Base-by-base conservation (phyloP, 148 eudicot genomes). In the Rhododendron ovatum region DNA sequence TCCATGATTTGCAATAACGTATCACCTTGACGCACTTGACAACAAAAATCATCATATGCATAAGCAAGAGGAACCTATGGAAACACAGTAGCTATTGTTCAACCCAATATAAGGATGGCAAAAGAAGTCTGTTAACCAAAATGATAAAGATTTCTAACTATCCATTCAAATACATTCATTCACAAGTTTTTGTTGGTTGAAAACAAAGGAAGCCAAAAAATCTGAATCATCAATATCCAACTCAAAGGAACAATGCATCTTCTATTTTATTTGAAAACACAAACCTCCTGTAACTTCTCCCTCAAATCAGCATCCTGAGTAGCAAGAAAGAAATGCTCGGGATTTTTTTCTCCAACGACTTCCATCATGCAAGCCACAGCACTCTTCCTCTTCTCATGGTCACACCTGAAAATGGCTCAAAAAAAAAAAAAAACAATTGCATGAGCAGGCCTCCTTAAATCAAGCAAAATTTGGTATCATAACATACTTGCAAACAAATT, bases 251-350 rank as follows among this genome's bases (percentile, higher is more conserved):
- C n/a, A 30, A 30, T 5, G 48, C 47, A 35, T 41, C 3, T 35
- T 17, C 39, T 39, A 37, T 75, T 11, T 8, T 7, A 37, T 37
- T 39, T 0, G 5, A 75, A 75, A 75, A 81, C 17, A 77, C 47
- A 51, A 87, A 96, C 99, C 97, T 94, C 90, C 10, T 89, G 95
- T 37, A 93, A 90, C 73, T 89, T 91, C 87, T 88, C 91, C 81
- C 98, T 92, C 86, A 97, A 73, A 41, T 93, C 90, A 67, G 85
- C 89, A 85, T 97, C 98, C 89, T 97, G 99, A 39, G 96, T 94
- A 75, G 93, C 98, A 53, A 97, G 95, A 88, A 94, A 95, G 83
- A 97, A 97, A 88, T 97, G 99, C 88, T 97, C 99, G 3, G 89
- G 84, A 85, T 97, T 97, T 17, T 89, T 93, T 57, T 90, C 94